phyloP scores from a whole-genome alignment of 495 filamentous ascomycete species.

The Aspergillus olivimuriae region DNA sequence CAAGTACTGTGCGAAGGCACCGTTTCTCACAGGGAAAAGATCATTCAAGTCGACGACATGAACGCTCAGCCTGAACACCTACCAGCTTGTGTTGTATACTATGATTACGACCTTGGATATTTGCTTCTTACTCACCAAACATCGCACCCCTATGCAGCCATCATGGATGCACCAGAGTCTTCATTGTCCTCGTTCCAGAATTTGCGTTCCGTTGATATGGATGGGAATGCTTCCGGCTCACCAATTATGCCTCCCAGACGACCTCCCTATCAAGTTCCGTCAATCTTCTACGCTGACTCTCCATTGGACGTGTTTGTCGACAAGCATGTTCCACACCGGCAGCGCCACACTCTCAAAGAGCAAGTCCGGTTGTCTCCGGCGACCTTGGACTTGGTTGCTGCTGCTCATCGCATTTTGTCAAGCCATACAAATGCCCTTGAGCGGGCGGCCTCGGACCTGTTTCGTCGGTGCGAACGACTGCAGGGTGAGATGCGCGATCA shows the following conservation, averaged over 20 bases:
- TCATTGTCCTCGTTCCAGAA: conserved; percentile 24
- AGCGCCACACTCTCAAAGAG: conserved; percentile 57
- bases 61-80: conserved; percentile 37
- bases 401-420: conserved; percentile 68
- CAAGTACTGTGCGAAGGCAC: conserved; percentile 60
- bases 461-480: conserved; percentile 68
- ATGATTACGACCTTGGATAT: conserved; percentile 71
- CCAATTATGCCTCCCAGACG: conserved; percentile 41
- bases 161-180: conserved; percentile 59
- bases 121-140: conserved; percentile 66
- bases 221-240: conserved; percentile 13
- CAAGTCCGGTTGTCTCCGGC: conserved; percentile 68
- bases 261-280: conserved; percentile 63
- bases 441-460: conserved; percentile 72
- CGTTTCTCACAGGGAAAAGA: conserved; percentile 53
- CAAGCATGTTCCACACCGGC: conserved; percentile 50
- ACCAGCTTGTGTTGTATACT: conserved; percentile 57
- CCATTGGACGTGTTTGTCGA: conserved; percentile 57
- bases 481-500: conserved; percentile 67
- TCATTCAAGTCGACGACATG: conserved; percentile 47
- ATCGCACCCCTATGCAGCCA: conserved; percentile 55
- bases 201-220: conserved; percentile 24
- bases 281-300: conserved; percentile 53
- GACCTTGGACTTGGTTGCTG: conserved; percentile 67
- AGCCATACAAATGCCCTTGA: conserved; percentile 67